Evolutionary conservation across 2,329 filamentous ascomycete genomes (phyloP).

Genomic region (Sclerotinia trifoliorum): DNA sequence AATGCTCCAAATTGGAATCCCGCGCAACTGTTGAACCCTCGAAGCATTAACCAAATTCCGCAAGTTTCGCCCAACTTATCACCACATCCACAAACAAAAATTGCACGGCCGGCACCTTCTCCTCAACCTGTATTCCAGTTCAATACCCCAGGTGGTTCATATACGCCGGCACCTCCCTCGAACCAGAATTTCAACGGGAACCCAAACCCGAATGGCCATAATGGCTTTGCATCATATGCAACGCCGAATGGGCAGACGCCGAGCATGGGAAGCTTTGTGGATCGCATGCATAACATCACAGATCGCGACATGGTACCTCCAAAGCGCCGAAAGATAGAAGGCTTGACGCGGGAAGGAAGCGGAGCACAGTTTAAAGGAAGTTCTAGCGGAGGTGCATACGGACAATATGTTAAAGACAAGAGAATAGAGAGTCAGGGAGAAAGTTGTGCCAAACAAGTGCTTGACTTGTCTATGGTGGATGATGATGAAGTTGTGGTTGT

Average conservation of each 20-base stretch:
- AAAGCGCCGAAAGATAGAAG: constrained; percentile 63
- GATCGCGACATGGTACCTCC: constrained; percentile 60
- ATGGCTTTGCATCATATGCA: constrained; percentile 31
- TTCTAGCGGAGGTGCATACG: constrained; percentile 58
- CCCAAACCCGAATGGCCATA: constrained; percentile 1
- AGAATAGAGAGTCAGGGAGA: constrained; percentile 47
- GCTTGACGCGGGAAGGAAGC: constrained; percentile 44
- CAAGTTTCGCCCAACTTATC: background rate
- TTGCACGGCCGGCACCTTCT: constrained; percentile 22
- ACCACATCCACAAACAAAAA: constrained; percentile 19
- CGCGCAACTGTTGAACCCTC: constrained; percentile 46
- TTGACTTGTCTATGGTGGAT: constrained; percentile 48
- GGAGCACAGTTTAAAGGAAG: constrained; percentile 47
- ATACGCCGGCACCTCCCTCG: constrained; percentile 17
- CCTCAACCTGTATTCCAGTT: constrained; percentile 37
- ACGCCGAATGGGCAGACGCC: constrained; percentile 26
- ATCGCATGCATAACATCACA: constrained; percentile 73
- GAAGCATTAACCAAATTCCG: constrained; percentile 29
- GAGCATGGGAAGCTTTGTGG: constrained; percentile 63
- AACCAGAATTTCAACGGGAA: background rate
- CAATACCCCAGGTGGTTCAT: constrained; percentile 34
- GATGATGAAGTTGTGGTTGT: constrained; percentile 60
- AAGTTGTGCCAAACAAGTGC: constrained; percentile 40
- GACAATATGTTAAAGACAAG: constrained; percentile 64
- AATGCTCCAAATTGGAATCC: constrained; percentile 43